Conservation (phyloP, 2,329 filamentous ascomycete species). For the Escovopsis sp. region DNA sequence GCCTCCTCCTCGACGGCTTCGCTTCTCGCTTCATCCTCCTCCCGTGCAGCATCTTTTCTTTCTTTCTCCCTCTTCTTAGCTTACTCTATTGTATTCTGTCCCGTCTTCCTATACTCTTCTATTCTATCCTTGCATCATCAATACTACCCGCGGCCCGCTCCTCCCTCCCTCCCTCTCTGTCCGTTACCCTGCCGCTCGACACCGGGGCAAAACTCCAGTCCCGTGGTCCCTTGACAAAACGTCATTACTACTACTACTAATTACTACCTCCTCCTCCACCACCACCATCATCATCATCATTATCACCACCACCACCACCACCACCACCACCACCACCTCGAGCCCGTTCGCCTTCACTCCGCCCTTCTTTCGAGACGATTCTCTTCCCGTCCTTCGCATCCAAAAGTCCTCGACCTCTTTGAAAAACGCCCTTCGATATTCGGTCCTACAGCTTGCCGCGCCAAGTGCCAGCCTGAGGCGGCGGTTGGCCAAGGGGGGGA, state of each 20-base stretch:
- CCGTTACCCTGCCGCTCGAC: background rate
- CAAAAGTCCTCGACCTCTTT: too few species aligned
- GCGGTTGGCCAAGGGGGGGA: slow-evolving; percentile 18
- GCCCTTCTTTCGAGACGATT: too few species aligned
- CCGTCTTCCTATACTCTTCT: background rate
- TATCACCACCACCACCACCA: background rate
- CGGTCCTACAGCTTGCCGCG: slow-evolving; percentile 2
- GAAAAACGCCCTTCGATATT: background rate
- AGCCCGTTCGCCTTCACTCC: too few species aligned
- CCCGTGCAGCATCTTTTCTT: background rate
- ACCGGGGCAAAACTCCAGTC: background rate
- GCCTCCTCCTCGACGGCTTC: background rate
- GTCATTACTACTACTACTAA: too few species aligned
- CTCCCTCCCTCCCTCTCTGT: background rate
- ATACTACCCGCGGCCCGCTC: too few species aligned
- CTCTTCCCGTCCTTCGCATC: too few species aligned
- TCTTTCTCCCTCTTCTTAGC: background rate
- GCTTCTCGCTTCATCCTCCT: background rate
- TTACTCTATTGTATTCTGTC: too few species aligned
- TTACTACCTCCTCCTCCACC: too few species aligned
- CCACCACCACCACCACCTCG: background rate
- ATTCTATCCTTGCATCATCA: too few species aligned
- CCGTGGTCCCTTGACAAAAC: too few species aligned
- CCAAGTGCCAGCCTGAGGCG: slow-evolving; percentile 14
- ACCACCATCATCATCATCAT: too few species aligned